These are phyloP conservation scores for Gossypium davidsonii DNA, from an alignment of 441 rosid species.

Conservation along the genomic window DNA sequence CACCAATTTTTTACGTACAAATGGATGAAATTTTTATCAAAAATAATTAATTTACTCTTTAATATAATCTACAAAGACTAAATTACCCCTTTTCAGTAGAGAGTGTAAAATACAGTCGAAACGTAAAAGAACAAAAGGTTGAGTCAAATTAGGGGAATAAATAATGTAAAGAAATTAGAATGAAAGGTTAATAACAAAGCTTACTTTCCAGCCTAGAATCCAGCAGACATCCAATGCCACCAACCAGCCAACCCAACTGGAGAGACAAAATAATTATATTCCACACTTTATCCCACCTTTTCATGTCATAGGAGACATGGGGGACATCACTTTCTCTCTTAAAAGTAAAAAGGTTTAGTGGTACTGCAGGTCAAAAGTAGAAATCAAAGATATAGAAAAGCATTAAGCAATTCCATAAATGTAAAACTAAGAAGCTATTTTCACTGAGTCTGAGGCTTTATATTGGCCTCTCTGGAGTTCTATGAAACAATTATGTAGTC, in stretches of 20 bases:
- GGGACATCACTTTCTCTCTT: not conserved
- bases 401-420: conserved; percentile 10
- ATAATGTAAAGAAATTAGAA: not conserved
- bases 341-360: not conserved
- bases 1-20: too few relatives aligned
- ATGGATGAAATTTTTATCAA: too few relatives aligned
- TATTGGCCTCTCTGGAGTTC: not conserved
- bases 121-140: too few relatives aligned
- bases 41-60: too few relatives aligned
- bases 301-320: conserved; percentile 9
- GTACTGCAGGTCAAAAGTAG: not conserved
- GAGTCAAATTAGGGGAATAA: not conserved
- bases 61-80: too few relatives aligned
- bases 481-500: conserved; percentile 16
- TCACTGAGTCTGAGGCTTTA: not conserved
- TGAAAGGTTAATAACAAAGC: conserved; percentile 10
- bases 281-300: conserved; percentile 15
- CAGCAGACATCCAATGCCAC: conserved; percentile 3
- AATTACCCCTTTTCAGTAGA: too few relatives aligned
- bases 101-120: too few relatives aligned
- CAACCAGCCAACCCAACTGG: conserved; percentile 9
- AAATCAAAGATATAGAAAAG: not conserved
- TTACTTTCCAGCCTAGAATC: conserved; percentile 9
- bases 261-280: conserved; percentile 3
- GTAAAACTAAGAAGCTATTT: conserved; percentile 12